phyloP scores from a whole-genome alignment of 176 grass and related monocot genomes.

The Eragrostis nindensis region DNA sequence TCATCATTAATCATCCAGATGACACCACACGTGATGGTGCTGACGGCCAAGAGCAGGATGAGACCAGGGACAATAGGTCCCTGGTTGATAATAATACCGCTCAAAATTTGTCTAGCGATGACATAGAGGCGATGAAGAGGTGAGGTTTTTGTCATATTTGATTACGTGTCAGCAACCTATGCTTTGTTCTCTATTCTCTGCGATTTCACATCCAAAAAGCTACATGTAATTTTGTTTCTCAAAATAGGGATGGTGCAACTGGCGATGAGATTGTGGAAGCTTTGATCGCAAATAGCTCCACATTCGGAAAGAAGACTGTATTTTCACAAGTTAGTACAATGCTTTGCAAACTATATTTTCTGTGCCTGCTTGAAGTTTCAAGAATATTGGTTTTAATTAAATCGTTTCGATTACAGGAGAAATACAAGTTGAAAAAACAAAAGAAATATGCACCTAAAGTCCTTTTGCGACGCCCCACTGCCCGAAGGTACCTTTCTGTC shows the following conservation, averaged over 20 bases:
- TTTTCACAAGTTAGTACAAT: slow-evolving; percentile 78
- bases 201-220: neutral
- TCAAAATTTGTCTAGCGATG: slow-evolving; percentile 84
- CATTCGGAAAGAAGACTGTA: slow-evolving; percentile 78
- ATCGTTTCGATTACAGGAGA: slow-evolving; percentile 61
- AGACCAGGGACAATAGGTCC: slow-evolving; percentile 81
- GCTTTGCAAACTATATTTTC: neutral
- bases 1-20: slow-evolving; percentile 40
- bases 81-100: slow-evolving; percentile 92
- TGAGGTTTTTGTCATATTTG: slow-evolving; percentile 27
- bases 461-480: slow-evolving; percentile 74
- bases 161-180: neutral
- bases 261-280: slow-evolving; percentile 88
- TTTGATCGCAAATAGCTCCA: slow-evolving; percentile 91
- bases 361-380: neutral
- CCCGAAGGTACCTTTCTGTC: slow-evolving; percentile 59
- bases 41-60: slow-evolving; percentile 40
- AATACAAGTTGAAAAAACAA: slow-evolving; percentile 98
- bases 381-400: neutral
- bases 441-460: slow-evolving; percentile 99
- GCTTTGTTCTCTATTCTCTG: neutral
- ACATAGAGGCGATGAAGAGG: slow-evolving; percentile 93
- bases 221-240: neutral
- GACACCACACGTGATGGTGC: slow-evolving; percentile 41
- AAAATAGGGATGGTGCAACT: slow-evolving; percentile 72